Conservation (phyloP, 768 basidiomycete species). For the Mycena maculata region DNA sequence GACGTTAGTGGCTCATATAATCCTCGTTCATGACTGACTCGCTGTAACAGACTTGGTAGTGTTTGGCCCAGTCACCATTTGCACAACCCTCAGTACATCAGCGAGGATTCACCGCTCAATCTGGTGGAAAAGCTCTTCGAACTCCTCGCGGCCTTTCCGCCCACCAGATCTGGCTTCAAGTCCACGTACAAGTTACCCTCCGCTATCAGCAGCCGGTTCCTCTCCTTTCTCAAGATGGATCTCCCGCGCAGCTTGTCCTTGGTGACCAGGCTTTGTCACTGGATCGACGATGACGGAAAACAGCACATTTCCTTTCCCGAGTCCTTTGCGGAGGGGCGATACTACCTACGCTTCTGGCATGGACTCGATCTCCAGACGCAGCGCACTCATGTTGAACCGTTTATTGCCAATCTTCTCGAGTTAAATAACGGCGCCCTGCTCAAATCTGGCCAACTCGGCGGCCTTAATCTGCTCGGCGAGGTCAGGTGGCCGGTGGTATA, state of each 20-base stretch:
- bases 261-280: constrained; percentile 27
- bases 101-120: constrained; percentile 27
- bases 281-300: constrained; percentile 16
- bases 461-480: constrained; percentile 13
- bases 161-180: constrained; percentile 15
- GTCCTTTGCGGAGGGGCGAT: constrained; percentile 7
- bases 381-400: constrained; percentile 31
- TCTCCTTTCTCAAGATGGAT: constrained; percentile 28
- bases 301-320: constrained; percentile 17
- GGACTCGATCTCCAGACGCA: constrained; percentile 29
- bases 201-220: constrained; percentile 21
- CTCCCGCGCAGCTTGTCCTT: constrained; percentile 31
- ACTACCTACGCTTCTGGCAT: constrained; percentile 28
- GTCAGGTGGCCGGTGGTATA: constrained; percentile 33
- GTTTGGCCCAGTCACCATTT: constrained; percentile 31
- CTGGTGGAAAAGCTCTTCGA: constrained; percentile 33
- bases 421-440: constrained; percentile 29
- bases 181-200: constrained; percentile 22
- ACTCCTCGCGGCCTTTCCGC: constrained; percentile 30
- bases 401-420: constrained; percentile 29
- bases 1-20: constrained; percentile 24
- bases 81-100: constrained; percentile 29
- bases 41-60: constrained; percentile 20
- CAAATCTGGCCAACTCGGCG: constrained; percentile 26
- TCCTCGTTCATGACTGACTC: constrained; percentile 13